Evolutionary conservation across 148 eudicot genomes (phyloP), one percentile per base, ranked within the genome.

Genomic region (Pouteria glomerata): DNA sequence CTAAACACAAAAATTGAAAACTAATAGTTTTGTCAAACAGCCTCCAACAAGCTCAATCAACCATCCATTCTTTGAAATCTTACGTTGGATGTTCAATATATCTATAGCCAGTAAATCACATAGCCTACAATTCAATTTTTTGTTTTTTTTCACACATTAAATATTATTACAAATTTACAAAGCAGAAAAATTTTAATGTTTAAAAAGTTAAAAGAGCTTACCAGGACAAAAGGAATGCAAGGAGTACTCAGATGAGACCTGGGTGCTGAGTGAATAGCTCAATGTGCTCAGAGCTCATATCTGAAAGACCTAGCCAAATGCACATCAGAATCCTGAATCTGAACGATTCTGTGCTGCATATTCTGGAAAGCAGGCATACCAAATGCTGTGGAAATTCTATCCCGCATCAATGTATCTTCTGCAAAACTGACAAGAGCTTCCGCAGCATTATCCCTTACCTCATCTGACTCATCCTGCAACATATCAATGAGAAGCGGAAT

Each of bases 401-500:
- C 88, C 39, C 65, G 70, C 31, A 78, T 35, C 12, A 62, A 77
- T 6, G 80, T 85, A 68, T 87, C 85, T 59, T 77, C 76, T 8
- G 82, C 79, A 56, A 84, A 81, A 39, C 80, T 80, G 35, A 81
- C 73, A 1, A 87, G 82, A 14, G 88, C 77, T 52, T 85, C 88
- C 2, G 83, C 86, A 66, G 83, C 88, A 79, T 82, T 82, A 59
- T 87, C 88, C 60, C 78, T 82, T 53, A 80, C 47, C 67, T 80
- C 90, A 69, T 80, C 90, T 8, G 83, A 80, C 74, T 84, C 90
- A 69, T 71, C 84, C 34, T 73, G 78, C 73, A 87, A 57, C 79
- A 80, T 73, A 26, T 80, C 85, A 39, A 84, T 71, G 63, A 87
- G 82, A 65, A 72, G 61, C 3, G 74, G 79, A 31, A 87, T 82